Percentiles rank a stretch among this genome's conserved stretches.
These are phyloP conservation scores for Lentinula detonsa DNA, from an alignment of 768 basidiomycete species.

Conservation along the genomic window DNA sequence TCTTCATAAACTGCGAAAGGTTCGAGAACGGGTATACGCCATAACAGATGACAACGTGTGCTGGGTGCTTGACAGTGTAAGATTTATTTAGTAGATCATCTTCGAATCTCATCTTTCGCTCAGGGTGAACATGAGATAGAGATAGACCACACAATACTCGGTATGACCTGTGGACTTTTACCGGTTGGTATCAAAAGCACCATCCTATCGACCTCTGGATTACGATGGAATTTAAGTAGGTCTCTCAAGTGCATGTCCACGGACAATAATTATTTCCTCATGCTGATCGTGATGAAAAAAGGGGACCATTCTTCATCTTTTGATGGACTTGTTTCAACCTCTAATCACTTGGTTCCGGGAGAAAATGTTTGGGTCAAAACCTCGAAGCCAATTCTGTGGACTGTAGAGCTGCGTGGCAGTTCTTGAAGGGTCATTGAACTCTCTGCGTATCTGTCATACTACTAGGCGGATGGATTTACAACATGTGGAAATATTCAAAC, in stretches of 20 bases:
- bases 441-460: not conserved
- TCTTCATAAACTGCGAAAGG: conserved; percentile 71
- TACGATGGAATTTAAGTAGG: conserved; percentile 87
- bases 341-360: conserved; percentile 79
- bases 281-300: conserved; percentile 17
- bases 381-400: conserved; percentile 86
- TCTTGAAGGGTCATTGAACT: not conserved
- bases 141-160: conserved; percentile 69
- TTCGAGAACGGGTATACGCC: conserved; percentile 55
- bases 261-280: not conserved
- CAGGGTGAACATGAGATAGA: conserved; percentile 71
- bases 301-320: conserved; percentile 69
- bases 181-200: conserved; percentile 82
- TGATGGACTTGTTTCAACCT: conserved; percentile 83
- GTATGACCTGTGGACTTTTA: conserved; percentile 90
- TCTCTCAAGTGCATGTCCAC: conserved; percentile 3
- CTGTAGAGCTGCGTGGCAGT: conserved; percentile 53
- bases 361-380: conserved; percentile 73
- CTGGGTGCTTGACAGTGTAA: conserved; percentile 80
- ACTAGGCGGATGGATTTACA: not conserved
- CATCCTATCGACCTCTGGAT: conserved; percentile 72
- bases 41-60: conserved; percentile 89
- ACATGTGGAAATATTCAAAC: no score
- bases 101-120: not conserved
- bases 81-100: conserved; percentile 12